Evolutionary conservation across 2,329 filamentous ascomycete genomes (phyloP), one percentile per base, ranked within the genome.

Genomic region (Talaromyces marneffei): DNA sequence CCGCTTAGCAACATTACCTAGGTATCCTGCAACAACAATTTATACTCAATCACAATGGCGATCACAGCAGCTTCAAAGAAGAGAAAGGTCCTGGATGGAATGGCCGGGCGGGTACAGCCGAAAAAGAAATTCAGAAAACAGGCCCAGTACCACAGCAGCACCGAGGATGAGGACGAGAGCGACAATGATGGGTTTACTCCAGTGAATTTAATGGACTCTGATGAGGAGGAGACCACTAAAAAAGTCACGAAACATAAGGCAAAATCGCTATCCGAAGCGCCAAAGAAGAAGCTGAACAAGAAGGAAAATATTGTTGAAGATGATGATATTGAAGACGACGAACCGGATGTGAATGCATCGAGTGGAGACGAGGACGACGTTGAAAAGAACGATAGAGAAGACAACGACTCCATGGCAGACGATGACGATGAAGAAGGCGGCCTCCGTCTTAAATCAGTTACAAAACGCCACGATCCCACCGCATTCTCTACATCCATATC

Each of bases 401-500:
- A 60, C 31, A 39, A 48, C 12, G 44, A 54, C 25, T 48, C 31
- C 33, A 31, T 31, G 31, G 27, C 35, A 18, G 58, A 37, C n/a
- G 44, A 59, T 7, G 54, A 54, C 44, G 42, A 59, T 9, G 71
- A 75, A 2, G 74, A 73, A 7, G 72, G 72, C 56, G 75, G 75
- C 52, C 73, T 71, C 61, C 77, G 78, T 56, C 71, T 72, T 44
- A 74, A 69, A 27, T 72, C 67, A 64, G 65, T 75, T 9, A 67
- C 75, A 12, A 97, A 97, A 78, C 88, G 92, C 71, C 96, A 96
- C 77, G 93, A 99, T 75, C 92, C 94, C 2, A 81, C 83, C 65
- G 92, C 91, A 57, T 97, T 99, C 75, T 91, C 93, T 25, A 96
- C 88, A 1, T 96, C 92, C 56, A 91, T 99, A 69, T 89, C 90